A percentile compares a stretch with the other conserved stretches of the same genome.
These are phyloP conservation scores for Podaxis sp. DNA, from an alignment of 768 basidiomycete species.

Conservation along the genomic window DNA sequence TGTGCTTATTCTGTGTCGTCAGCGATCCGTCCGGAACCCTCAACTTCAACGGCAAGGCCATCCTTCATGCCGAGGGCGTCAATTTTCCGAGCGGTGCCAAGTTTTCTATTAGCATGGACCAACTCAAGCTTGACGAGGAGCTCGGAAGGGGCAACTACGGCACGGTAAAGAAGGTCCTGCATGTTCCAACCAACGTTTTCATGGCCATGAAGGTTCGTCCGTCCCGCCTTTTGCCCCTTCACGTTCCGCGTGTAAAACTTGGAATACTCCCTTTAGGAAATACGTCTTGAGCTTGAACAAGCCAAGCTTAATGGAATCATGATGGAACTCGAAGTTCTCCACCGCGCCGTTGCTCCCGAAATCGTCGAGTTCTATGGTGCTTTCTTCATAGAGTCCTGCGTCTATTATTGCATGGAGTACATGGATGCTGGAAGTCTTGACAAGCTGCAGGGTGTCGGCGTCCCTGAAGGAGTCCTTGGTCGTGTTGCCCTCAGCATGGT, in stretches of 20 bases:
- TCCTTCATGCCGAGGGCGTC: slow-evolving; percentile 83
- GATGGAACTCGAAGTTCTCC: slow-evolving; percentile 98
- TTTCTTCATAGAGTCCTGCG: slow-evolving; percentile 99
- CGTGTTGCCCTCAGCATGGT: slow-evolving; percentile 82
- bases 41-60: slow-evolving; percentile 90
- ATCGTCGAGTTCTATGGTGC: slow-evolving; percentile 99
- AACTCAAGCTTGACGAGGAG: slow-evolving; percentile 88
- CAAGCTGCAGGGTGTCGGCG: slow-evolving; percentile 58
- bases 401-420: slow-evolving; percentile 99
- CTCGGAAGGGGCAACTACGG: slow-evolving; percentile 97
- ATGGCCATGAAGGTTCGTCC: slow-evolving; percentile 96
- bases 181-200: slow-evolving; percentile 88
- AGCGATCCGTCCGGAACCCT: slow-evolving; percentile 97
- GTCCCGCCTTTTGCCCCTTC: slow-evolving; percentile 10
- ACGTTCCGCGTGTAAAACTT: slow-evolving; percentile 7
- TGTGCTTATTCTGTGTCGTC: neutral
- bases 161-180: slow-evolving; percentile 92
- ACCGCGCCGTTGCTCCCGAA: slow-evolving; percentile 84
- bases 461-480: slow-evolving; percentile 78
- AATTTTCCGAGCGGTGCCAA: slow-evolving; percentile 86
- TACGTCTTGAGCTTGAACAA: slow-evolving; percentile 91
- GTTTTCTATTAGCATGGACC: slow-evolving; percentile 92
- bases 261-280: slow-evolving; percentile 62
- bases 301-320: slow-evolving; percentile 93
- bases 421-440: slow-evolving; percentile 99